Base-by-base conservation (phyloP, 495 filamentous ascomycete genomes). In the Daldinia caldariorum region DNA sequence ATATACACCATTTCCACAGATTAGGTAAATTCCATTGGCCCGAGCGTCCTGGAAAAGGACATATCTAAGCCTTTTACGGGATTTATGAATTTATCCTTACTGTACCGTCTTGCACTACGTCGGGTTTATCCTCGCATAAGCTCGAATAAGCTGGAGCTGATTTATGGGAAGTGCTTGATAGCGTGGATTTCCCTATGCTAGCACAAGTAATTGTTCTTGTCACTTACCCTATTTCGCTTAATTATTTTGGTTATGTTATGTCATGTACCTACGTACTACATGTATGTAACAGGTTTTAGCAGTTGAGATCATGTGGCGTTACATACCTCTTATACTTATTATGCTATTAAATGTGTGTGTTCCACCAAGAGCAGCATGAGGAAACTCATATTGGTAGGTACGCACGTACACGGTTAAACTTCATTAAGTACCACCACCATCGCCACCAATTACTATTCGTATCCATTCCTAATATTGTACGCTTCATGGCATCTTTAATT, bases 61-160 rank as follows among this genome's bases (percentile, higher is more conserved):
- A 32, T 8, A 10, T 3, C 49, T 32, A n/a, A 31, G 3, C 49
- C 13, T 53, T 32, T 58, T 67, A 64, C 43, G 67, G n/a, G 43
- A 13, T 0, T 57, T 57, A 39, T 57, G 54, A 50, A 49, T 39
- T 43, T 34, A 16, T 39, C 20, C 20, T 20, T 37, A 47, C 10
- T 3, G 37, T 26, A 63, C 18, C 51, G 38, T 29, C 55, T 63
- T 61, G 54, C 63, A 67, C 31, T 64, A 67, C 29, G 45, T 47
- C 41, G 34, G 37, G 50, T 61, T 59, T 56, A 63, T 67, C 55
- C 55, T 35, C 22, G 64, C 69, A 72, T 72, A 67, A 71, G 47
- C 6, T 53, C 14, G 64, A 63, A 72, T 72, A 67, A 71, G 47
- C 12, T 53, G 6, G 31, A n/a, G 13, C 5, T 14, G 26, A 13